Evolutionary conservation across 176 grass and related monocot genomes (phyloP), one percentile per base, ranked within the genome.

Genomic region (Eremochloa ophiuroides): DNA sequence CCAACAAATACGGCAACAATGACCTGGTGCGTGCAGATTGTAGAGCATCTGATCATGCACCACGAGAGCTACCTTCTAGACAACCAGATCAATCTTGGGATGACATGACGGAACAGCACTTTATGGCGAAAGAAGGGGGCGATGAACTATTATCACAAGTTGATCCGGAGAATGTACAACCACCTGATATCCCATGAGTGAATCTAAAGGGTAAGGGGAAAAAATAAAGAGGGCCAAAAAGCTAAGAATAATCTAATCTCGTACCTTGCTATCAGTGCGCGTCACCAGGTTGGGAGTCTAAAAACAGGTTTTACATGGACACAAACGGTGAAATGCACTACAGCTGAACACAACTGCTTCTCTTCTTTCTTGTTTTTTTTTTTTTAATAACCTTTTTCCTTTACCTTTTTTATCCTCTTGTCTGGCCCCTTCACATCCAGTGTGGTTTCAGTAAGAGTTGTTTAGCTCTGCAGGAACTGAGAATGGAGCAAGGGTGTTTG

Each of bases 201-300:
- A 80, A 80, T 69, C 77, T 80, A 68, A 80, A 51, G 77, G 62
- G 62, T 28, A 42, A 77, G 58, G 22, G 7, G 22, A 64, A 56
- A 41, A 20, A 20, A 22, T 3, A 37, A 27, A 15, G 4, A 1
- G 10, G 17, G 5, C 26, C 8, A 23, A 40, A 66, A 71, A 64
- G 3, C 81, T 87, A 84, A 84, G 81, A 91, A 84, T 84, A 87
- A 91, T 91, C 81, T 91, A 91, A 84, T 87, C 76, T 87, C 84
- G 84, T 91, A 87, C 70, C 85, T 87, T 84, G 76, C 85, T 87
- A 87, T 87, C 83, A 86, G 83, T 58, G 84, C 89, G 37, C 84
- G 51, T 86, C 74, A 86, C 88, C 62, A 80, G 47, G 75, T 80
- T 75, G 88, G 80, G 80, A 84, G 72, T 87, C 85, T 87, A 71